A percentile compares a stretch with the other conserved stretches of the same genome.
These are phyloP conservation scores for Ophiostoma perfectum DNA, from an alignment of 2,329 filamentous ascomycete genomes.

Conservation along the genomic window DNA sequence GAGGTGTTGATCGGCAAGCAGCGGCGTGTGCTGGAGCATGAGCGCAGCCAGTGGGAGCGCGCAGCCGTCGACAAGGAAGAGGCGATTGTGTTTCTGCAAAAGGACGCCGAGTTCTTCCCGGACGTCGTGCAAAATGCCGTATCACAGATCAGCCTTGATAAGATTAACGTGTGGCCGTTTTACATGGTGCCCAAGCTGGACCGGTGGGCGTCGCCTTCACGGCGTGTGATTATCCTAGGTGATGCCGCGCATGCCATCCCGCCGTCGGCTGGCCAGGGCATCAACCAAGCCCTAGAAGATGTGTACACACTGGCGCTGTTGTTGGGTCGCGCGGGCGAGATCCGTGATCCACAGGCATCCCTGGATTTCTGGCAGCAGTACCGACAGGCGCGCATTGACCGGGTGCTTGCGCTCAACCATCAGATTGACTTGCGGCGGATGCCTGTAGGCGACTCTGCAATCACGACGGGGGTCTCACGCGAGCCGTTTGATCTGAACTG, in stretches of 20 bases:
- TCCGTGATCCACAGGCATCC: conserved; percentile 23
- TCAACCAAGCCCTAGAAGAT: conserved; percentile 29
- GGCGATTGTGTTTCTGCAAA: not conserved
- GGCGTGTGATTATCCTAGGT: conserved; percentile 42
- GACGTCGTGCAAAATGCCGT: not conserved
- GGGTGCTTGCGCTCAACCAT: conserved; percentile 24
- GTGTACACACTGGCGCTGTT: conserved; percentile 26
- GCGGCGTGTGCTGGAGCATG: not conserved
- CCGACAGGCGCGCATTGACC: conserved; percentile 28
- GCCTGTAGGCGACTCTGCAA: conserved; percentile 8
- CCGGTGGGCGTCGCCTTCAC: conserved; percentile 38
- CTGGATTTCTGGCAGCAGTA: conserved; percentile 29
- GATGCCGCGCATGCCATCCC: conserved; percentile 47
- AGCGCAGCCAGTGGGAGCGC: not conserved
- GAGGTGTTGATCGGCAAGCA: not conserved
- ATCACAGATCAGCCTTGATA: conserved; percentile 29
- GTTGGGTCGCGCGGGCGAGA: conserved; percentile 15
- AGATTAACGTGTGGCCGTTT: conserved; percentile 47
- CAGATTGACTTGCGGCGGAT: conserved; percentile 23
- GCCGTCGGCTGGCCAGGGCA: conserved; percentile 41
- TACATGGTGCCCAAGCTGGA: conserved; percentile 44
- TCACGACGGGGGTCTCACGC: not conserved
- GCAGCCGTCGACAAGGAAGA: not conserved
- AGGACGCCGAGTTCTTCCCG: not conserved
- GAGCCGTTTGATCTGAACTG: not conserved